Base-by-base conservation (phyloP, 1,284 basidiomycete species). In the Rugosomyces carneus region DNA sequence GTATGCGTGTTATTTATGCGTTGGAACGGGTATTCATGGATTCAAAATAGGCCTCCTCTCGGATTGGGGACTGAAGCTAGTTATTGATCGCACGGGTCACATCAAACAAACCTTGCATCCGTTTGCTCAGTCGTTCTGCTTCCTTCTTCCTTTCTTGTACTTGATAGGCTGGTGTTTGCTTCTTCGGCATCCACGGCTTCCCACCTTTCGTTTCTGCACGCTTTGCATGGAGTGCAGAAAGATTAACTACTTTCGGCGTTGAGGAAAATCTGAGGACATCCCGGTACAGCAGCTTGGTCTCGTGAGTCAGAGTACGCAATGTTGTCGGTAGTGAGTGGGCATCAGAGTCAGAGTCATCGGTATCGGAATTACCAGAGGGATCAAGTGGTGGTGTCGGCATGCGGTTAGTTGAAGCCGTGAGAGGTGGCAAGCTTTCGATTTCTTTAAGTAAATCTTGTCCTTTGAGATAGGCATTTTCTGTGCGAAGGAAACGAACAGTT, bases 401-500 rank as follows among this genome's bases (percentile, higher is more conserved):
- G 19, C 75, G 68, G 21, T 59, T 64, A 49, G 69, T 48, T n/a
- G 72, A 70, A 38, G 68, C 65, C 2, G 74, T 68, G 8, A 94
- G 73, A 0, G 71, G 68, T 8, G 84, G 88, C 0, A 98, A 70
- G 2, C 79, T 63, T 51, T 87, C 77, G 47, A 98, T 81, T 57
- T 93, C 88, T 46, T 78, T 76, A 53, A 94, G 78, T 0, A 97
- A 72, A 58, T 93, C 90, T 60, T 89, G 84, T 1, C 91, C 87
- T 61, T 90, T 94, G 63, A 99, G 80, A 61, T 89, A 89, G 1
- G 89, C 80, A 63, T 99, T 99, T 65, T 99, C 95, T 29, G 76
- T 81, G 15, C 93, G 82, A 21, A 99, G 71, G 77, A 89, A 95
- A 21, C 89, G 81, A 20, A 99, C 80, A 0, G 92, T 92, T 2